Percentiles rank a stretch among this genome's conserved stretches.
These are phyloP conservation scores for Dendrostoma leiphaemia DNA, from an alignment of 2,329 filamentous ascomycete genomes.

Conservation along the genomic window DNA sequence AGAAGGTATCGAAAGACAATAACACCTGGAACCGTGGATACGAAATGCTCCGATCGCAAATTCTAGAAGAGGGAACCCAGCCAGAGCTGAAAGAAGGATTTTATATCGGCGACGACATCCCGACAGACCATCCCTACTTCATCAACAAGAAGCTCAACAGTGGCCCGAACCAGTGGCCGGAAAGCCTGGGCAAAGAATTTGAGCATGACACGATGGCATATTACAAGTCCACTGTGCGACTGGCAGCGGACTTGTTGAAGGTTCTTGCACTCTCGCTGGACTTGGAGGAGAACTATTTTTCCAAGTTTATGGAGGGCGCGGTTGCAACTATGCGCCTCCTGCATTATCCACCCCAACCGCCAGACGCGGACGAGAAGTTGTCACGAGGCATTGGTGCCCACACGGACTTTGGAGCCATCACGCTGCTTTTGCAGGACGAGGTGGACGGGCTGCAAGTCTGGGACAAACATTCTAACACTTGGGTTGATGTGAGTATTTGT, in stretches of 20 bases:
- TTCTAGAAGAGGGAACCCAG: conserved; percentile 38
- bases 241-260: conserved; percentile 37
- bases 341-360: conserved; percentile 42
- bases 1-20: conserved; percentile 34
- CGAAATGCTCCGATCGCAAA: conserved; percentile 42
- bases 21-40: conserved; percentile 44
- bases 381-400: conserved; percentile 43
- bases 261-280: conserved; percentile 37
- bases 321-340: conserved; percentile 41
- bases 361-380: conserved; percentile 31
- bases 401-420: conserved; percentile 55
- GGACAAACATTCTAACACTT: conserved; percentile 39
- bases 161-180: conserved; percentile 44
- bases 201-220: conserved; percentile 34
- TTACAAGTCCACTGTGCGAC: conserved; percentile 33
- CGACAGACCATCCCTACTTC: conserved; percentile 37
- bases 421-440: conserved; percentile 49
- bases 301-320: conserved; percentile 40
- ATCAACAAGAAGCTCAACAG: conserved; percentile 34
- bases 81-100: conserved; percentile 45
- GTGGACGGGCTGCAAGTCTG: conserved; percentile 50
- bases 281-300: conserved; percentile 36
- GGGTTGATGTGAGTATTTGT: conserved; percentile 35
- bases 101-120: conserved; percentile 38
- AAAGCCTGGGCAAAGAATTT: conserved; percentile 34